Conservation (phyloP, 2,329 filamentous ascomycete species). For the Diplodia scrobiculata region DNA sequence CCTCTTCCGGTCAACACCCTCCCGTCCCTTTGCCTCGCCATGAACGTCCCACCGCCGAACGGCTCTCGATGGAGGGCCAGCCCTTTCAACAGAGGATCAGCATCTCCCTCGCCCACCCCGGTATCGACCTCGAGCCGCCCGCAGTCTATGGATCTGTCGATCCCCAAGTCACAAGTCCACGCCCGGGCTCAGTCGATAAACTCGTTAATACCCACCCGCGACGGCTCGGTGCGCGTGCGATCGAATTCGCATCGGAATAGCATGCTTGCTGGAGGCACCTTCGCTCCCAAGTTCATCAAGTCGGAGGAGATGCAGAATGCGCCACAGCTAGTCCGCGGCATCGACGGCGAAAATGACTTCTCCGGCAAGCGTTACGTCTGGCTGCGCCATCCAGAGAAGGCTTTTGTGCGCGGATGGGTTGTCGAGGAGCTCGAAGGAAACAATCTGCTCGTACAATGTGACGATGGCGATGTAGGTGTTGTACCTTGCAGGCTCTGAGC, state of each 20-base stretch:
- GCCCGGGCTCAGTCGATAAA: slow-evolving; percentile 66
- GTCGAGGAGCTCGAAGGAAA: slow-evolving; percentile 74
- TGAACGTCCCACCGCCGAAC: slow-evolving; percentile 61
- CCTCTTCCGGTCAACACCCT: slow-evolving; percentile 15
- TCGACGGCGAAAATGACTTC: slow-evolving; percentile 98
- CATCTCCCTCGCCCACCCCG: slow-evolving; percentile 62
- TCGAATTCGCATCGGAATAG: slow-evolving; percentile 67
- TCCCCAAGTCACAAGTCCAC: slow-evolving; percentile 63
- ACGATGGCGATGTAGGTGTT: slow-evolving; percentile 77
- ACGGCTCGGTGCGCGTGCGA: slow-evolving; percentile 45
- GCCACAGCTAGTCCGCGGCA: slow-evolving; percentile 63
- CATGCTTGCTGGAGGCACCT: slow-evolving; percentile 72
- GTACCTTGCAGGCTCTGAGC: not conserved
- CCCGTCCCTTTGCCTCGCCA: slow-evolving; percentile 36
- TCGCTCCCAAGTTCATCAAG: slow-evolving; percentile 95
- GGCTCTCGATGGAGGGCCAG: slow-evolving; percentile 76
- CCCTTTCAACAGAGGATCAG: slow-evolving; percentile 70
- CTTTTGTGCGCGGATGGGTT: slow-evolving; percentile 91
- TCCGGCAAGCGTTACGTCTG: slow-evolving; percentile 98
- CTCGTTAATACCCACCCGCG: slow-evolving; percentile 37
- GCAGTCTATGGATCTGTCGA: slow-evolving; percentile 73
- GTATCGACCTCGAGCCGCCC: slow-evolving; percentile 59
- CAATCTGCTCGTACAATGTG: slow-evolving; percentile 82
- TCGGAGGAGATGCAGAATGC: slow-evolving; percentile 70
- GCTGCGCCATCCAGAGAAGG: slow-evolving; percentile 82